Evolutionary conservation across 306 rosid species (phyloP).

Genomic region (Hippophae rhamnoides): DNA sequence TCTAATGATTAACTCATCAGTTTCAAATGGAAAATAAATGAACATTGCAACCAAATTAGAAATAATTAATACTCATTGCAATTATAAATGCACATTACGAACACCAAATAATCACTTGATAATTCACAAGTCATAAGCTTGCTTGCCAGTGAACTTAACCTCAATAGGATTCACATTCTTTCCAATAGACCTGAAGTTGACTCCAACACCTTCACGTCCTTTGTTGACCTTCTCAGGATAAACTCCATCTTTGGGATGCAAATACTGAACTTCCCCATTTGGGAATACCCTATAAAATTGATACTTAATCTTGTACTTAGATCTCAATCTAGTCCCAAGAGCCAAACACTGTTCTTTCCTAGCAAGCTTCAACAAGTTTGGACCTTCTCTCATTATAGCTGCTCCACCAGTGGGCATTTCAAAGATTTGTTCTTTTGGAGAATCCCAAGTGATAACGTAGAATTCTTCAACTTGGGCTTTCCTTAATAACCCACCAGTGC

Average conservation of each 20-base stretch:
- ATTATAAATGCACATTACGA: no score
- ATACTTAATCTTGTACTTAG: slow-evolving; percentile 93
- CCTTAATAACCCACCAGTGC: slow-evolving; percentile 83
- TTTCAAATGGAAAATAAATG: no score
- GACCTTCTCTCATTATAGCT: slow-evolving; percentile 92
- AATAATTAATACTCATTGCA: no score
- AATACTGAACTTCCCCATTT: slow-evolving; percentile 86
- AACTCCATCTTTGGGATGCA: slow-evolving; percentile 97
- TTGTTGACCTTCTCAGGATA: slow-evolving; percentile 98
- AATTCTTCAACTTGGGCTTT: slow-evolving; percentile 96
- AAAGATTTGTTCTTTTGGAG: slow-evolving; percentile 85
- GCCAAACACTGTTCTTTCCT: slow-evolving; percentile 98
- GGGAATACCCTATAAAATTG: slow-evolving; percentile 98
- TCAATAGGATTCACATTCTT: slow-evolving; percentile 85
- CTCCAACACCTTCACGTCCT: slow-evolving; percentile 82
- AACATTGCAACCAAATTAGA: no score
- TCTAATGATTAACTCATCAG: no score
- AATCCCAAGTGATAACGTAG: slow-evolving; percentile 90
- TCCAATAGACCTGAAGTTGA: slow-evolving; percentile 83
- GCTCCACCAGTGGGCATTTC: slow-evolving; percentile 99
- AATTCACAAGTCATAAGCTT: slow-evolving; percentile 50
- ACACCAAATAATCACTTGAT: no score
- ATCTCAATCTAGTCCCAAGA: slow-evolving; percentile 81
- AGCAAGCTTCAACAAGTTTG: slow-evolving; percentile 75
- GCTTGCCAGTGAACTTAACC: slow-evolving; percentile 98